Base-by-base conservation (phyloP, 257 asterid genomes). In the Plectranthus barbatus region DNA sequence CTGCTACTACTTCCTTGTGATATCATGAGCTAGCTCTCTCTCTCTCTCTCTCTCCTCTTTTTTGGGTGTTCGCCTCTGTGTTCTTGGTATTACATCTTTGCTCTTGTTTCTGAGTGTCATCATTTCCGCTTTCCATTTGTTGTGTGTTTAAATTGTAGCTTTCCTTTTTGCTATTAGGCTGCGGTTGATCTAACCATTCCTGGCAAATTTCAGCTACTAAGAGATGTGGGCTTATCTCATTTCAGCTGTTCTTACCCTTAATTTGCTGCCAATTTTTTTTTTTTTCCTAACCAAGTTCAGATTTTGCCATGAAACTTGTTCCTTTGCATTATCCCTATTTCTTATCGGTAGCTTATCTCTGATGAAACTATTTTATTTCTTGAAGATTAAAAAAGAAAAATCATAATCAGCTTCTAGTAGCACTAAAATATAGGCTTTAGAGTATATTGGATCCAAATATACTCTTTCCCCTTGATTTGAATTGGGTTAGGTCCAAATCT, bases 101-200 rank as follows among this genome's bases (percentile, higher is more conserved):
- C 51, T 53, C 54, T 50, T 57, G 34, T 59, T 70, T 52, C 45
- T 67, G 60, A 61, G 64, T 53, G 23, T 57, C 41, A 36, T 37
- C 60, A 8, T 56, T 56, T 52, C 47, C 64, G 40, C 36, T 55
- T 59, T 68, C n/a, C 60, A 26, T 41, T 20, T 62, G 20, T 24
- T 54, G 36, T 67, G 29, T 56, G 42, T 44, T 65, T 62, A 74
- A 65, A 29, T 57, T 66, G 36, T 69, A 56, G 67, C 68, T 70
- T 62, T 70, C 62, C 7, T 18, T 55, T 60, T 24, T 57, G 52
- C 80, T 64, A 60, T 60, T 56, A 67, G 64, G 59, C 65, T 48
- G 59, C 74, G 76, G 72, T 59, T 74, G 79, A 75, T 81, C 77
- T 72, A 18, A n/a, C 14, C 74, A 66, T 62, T 69, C 72, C 67